Evolutionary conservation across 306 rosid species (phyloP).

Genomic region (Acacia crassicarpa): DNA sequence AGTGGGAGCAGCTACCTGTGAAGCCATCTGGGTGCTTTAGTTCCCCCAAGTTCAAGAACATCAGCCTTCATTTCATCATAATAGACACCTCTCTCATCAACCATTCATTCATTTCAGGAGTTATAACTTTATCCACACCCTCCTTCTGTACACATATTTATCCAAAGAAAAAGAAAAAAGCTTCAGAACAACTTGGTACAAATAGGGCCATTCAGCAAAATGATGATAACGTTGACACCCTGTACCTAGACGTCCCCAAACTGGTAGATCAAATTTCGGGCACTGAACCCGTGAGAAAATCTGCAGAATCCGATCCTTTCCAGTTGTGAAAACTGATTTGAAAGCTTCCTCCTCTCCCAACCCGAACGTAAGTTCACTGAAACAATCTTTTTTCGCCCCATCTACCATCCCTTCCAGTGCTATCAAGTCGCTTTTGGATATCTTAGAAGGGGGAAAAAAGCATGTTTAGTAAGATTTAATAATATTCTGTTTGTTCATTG

Average conservation of each 20-base stretch:
- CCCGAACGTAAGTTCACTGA: too few species aligned
- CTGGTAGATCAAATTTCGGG: too few species aligned
- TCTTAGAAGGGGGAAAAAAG: neutral
- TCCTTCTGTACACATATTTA: constrained; percentile 70
- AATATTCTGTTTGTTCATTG: too few species aligned
- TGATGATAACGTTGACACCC: constrained; percentile 28
- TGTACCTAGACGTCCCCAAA: constrained; percentile 12
- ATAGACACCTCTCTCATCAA: too few species aligned
- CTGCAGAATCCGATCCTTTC: neutral
- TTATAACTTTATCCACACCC: constrained; percentile 31
- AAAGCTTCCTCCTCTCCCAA: constrained; percentile 64
- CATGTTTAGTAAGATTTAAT: neutral
- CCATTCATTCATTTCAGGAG: too few species aligned
- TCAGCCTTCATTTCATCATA: too few species aligned
- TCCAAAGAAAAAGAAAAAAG: constrained; percentile 54
- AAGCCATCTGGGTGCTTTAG: too few species aligned
- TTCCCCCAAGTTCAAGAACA: too few species aligned
- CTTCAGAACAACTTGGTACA: too few species aligned
- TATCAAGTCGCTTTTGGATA: neutral
- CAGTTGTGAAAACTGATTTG: constrained; percentile 39
- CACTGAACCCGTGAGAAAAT: too few species aligned
- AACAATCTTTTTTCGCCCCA: too few species aligned
- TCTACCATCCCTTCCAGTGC: constrained; percentile 31
- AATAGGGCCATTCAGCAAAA: constrained; percentile 21
- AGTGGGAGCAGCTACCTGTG: too few species aligned